A percentile compares a stretch with the other conserved stretches of the same genome.
Evolutionary conservation across 192 early-diverging fungal species (phyloP).

Genomic region (Coemansia sp.): DNA sequence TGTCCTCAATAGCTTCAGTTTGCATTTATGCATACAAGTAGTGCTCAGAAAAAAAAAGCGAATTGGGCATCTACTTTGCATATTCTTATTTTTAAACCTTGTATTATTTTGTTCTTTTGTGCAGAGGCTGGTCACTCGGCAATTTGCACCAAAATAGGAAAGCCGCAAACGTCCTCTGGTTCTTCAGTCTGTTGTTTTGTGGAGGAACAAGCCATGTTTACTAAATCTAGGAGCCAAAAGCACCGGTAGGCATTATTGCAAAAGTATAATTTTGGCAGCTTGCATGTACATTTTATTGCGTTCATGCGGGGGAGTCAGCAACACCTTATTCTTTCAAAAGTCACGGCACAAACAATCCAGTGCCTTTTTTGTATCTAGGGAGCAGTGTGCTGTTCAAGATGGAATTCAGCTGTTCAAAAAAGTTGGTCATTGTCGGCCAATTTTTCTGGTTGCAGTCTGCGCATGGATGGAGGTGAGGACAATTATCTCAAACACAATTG

Average conservation of each 20-base stretch:
- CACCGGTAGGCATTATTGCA: no score
- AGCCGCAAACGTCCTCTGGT: no score
- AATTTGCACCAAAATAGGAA: no score
- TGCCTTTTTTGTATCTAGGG: not conserved
- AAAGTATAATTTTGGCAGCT: not conserved
- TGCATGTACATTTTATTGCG: not conserved
- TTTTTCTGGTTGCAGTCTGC: slow-evolving; percentile 1
- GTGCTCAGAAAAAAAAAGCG: not conserved
- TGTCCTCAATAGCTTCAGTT: slow-evolving; percentile 3
- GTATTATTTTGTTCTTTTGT: not conserved
- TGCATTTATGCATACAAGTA: slow-evolving; percentile 1
- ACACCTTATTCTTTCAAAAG: no score
- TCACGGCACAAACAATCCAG: no score
- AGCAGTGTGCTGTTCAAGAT: not conserved
- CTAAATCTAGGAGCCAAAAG: no score
- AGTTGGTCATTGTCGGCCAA: not conserved
- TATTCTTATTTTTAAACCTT: not conserved
- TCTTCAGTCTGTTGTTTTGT: no score
- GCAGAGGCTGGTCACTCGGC: no score
- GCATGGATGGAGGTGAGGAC: not conserved
- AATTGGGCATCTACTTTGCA: not conserved
- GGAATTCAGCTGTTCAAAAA: not conserved
- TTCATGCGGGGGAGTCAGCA: not conserved
- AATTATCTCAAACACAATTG: slow-evolving; percentile 14
- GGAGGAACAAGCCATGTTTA: no score